phyloP scores from a whole-genome alignment of 2,329 filamentous ascomycete species.

The Alternaria gansuensis region DNA sequence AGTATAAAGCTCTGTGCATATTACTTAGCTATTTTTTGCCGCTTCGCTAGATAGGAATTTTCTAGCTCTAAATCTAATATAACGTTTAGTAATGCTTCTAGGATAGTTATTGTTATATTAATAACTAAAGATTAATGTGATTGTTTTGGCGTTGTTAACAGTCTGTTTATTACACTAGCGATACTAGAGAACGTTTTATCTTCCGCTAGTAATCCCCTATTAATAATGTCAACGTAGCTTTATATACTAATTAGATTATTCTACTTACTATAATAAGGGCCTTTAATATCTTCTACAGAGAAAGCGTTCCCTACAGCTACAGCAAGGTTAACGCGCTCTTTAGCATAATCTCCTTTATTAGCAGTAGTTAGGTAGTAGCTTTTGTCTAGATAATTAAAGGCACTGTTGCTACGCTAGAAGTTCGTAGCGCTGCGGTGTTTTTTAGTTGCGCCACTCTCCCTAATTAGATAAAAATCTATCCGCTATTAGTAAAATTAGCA shows the following conservation, averaged over 20 bases:
- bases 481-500: background rate
- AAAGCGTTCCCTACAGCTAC: constrained; percentile 17
- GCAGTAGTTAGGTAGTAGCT: constrained; percentile 5
- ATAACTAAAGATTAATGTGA: constrained; percentile 19
- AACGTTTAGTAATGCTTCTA: constrained; percentile 15
- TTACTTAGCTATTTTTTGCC: constrained; percentile 17
- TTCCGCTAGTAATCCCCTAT: constrained; percentile 14
- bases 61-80: constrained; percentile 19
- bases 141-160: constrained; percentile 18
- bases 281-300: constrained; percentile 16
- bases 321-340: background rate
- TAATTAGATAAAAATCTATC: constrained; percentile 1
- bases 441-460: background rate
- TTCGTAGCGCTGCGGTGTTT: constrained; percentile 1
- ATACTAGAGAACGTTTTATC: constrained; percentile 15
- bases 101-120: constrained; percentile 12
- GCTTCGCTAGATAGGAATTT: constrained; percentile 19
- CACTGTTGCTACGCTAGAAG: background rate
- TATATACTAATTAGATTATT: constrained; percentile 15
- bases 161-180: constrained; percentile 14
- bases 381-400: background rate
- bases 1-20: constrained; percentile 19
- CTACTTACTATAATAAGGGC: constrained; percentile 24
- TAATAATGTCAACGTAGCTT: constrained; percentile 13
- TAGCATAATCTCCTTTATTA: background rate